Base-by-base conservation (phyloP, 2,329 filamentous ascomycete genomes). In the Seiridium unicorne region DNA sequence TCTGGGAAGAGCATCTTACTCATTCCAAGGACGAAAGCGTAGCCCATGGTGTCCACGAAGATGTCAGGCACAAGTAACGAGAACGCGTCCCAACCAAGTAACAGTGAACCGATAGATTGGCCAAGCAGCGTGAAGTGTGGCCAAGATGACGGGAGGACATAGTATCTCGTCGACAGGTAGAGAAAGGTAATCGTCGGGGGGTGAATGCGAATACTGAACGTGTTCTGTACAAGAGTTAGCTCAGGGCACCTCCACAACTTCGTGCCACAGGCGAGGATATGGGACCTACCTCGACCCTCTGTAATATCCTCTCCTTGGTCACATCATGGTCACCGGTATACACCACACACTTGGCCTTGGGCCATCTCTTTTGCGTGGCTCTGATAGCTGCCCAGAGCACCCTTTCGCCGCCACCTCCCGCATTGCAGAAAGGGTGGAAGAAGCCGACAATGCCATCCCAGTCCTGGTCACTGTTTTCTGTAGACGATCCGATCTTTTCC, bases 391-490 rank as follows among this genome's bases (percentile, higher is more conserved):
- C 94, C 92, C 96, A 99, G 34, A 99, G 86, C 48, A 99, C 95
- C 73, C 95, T 84, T 77, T 99, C 95, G 63, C 95, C 95, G 62
- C 95, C 95, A 35, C 95, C 95, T 59, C 95, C 95, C 55, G 95
- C 95, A 79, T 99, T 98, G 76, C 95, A 98, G 74, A 97, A 99
- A 1, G 95, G 95, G 74, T 99, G 95, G 73, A 99, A 97, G 82
- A 99, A 98, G 51, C 92, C 95, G 63, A 98, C 86, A 57, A 97
- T 87, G 38, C 93, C 93, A 63, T 88, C 82, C 91, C 91, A 97
- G 51, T 89, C 82, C 65, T 83, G 79, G 61, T 83, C 79, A 9
- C 73, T 75, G 59, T 75, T 76, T 58, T 76, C 72, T 3, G 71
- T 69, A 4, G 81, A 76, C 42, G 79, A 76, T 61, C 89, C 84